Evolutionary conservation across 2,329 filamentous ascomycete genomes (phyloP), one percentile per base, ranked within the genome.

Genomic region (Colletotrichum graminicola): DNA sequence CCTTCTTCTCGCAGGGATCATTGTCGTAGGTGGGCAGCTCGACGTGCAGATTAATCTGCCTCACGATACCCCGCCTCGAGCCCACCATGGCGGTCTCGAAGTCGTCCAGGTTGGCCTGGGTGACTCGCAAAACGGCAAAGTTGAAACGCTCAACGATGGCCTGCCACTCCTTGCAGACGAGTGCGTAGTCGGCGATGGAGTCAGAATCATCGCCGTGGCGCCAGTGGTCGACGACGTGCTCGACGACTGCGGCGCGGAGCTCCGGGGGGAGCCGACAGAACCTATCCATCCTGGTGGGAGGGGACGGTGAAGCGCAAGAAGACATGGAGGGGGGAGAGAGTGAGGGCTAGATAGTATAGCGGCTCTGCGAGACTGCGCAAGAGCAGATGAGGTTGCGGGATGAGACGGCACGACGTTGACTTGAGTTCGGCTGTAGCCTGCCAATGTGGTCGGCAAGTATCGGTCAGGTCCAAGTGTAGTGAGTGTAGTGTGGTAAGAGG

Each of bases 91-190:
- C 56, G 21, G 65, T 62, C 26, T 75, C 75, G 59, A 78, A 76
- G 6, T 74, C 64, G 54, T 55, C 10, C 47, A 77, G 60, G 34
- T 74, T 68, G 10, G 34, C 51, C 26, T 66, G 69, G 32, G 72
- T 71, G 36, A 78, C 64, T 7, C 67, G 64, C 23, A 78, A 67
- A 18, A 62, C 57, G 12, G 62, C 45, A 62, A 78, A 78, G 67
- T 73, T 77, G 66, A 70, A 66, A 47, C 73, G 71, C 64, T 78
- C 77, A 39, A 78, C 63, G 47, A 73, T 67, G 16, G 70, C 73
- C 16, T 77, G 75, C 77, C 77, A 78, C 26, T 77, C 74, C 56
- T 62, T 62, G 67, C 75, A 76, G 59, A 78, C 77, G 18, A 74
- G 72, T 32, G 77, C 77, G 51, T 77, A 77, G 36, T 67, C 67